Evolutionary conservation across 768 basidiomycete genomes (phyloP).

Genomic region (Mycena leptocephala): DNA sequence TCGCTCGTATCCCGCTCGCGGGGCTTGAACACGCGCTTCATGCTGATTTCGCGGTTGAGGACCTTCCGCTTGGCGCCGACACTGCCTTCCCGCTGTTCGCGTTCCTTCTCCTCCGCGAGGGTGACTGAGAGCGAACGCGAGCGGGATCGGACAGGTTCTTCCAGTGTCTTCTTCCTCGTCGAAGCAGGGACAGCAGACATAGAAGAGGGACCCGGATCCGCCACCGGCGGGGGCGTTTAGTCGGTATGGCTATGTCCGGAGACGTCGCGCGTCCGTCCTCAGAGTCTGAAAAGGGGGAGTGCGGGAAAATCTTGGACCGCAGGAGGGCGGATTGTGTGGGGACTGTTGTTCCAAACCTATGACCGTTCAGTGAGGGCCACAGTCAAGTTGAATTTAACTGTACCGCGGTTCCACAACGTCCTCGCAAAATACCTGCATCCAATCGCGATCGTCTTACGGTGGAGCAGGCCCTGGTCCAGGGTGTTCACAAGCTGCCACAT

Average conservation of each 20-base stretch:
- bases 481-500: conserved; percentile 87
- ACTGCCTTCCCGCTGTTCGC: conserved; percentile 53
- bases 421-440: conserved; percentile 80
- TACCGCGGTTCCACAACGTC: conserved; percentile 78
- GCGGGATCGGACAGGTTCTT: conserved; percentile 56
- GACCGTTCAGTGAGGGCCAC: not conserved
- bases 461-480: conserved; percentile 43
- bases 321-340: conserved; percentile 73
- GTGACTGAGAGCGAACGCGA: conserved; percentile 81
- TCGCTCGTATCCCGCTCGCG: conserved; percentile 46
- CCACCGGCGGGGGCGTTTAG: conserved; percentile 28
- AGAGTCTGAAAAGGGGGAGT: conserved; percentile 69
- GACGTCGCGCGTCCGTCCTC: conserved; percentile 43
- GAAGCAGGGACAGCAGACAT: conserved; percentile 23
- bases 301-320: conserved; percentile 77
- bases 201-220: conserved; percentile 17
- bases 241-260: conserved; percentile 7
- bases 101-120: conserved; percentile 68
- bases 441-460: conserved; percentile 65
- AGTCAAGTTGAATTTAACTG: conserved; percentile 17
- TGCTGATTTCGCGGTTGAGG: conserved; percentile 83
- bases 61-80: conserved; percentile 64
- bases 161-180: conserved; percentile 16
- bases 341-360: conserved; percentile 70
- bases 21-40: conserved; percentile 80